Percentiles rank a stretch among this genome's conserved stretches.
phyloP scores from a whole-genome alignment of 2,329 filamentous ascomycete species.

The Grosmannia huntii region DNA sequence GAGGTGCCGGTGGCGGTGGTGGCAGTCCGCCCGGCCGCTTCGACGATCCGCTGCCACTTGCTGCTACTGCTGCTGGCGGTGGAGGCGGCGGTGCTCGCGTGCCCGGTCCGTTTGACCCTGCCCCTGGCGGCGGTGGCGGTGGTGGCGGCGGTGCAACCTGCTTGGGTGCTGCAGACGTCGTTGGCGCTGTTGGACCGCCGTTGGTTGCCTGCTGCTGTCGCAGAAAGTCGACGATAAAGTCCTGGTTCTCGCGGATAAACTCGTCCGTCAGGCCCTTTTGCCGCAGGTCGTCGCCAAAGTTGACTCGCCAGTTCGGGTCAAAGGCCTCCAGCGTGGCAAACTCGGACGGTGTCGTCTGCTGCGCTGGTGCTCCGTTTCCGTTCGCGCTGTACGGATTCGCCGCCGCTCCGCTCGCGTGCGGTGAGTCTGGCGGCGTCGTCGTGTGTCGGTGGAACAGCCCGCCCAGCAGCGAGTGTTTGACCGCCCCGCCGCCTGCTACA shows the following conservation, averaged over 20 bases:
- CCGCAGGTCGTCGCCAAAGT: slow-evolving; percentile 51
- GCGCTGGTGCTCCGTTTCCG: slow-evolving; percentile 22
- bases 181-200: slow-evolving; percentile 11
- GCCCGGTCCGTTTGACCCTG: not conserved
- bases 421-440: slow-evolving; percentile 44
- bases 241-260: slow-evolving; percentile 54
- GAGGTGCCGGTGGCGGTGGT: slow-evolving; percentile 44
- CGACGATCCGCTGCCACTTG: slow-evolving; percentile 15
- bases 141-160: slow-evolving; percentile 23
- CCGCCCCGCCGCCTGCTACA: slow-evolving; percentile 13
- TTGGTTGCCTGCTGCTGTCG: slow-evolving; percentile 38
- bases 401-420: slow-evolving; percentile 20
- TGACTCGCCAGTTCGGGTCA: slow-evolving; percentile 51
- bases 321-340: slow-evolving; percentile 51
- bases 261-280: slow-evolving; percentile 52
- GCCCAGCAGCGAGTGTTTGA: slow-evolving; percentile 38
- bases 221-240: slow-evolving; percentile 54
- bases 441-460: slow-evolving; percentile 50
- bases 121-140: slow-evolving; percentile 23
- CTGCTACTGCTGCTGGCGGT: slow-evolving; percentile 20
- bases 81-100: slow-evolving; percentile 27
- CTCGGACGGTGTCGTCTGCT: slow-evolving; percentile 30
- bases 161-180: not conserved
- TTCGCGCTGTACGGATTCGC: slow-evolving; percentile 7
- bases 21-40: slow-evolving; percentile 33